These are phyloP conservation scores for Blastobotrys buckinghamii DNA, from an alignment of 1,139 yeast genomes.

Conservation along the genomic window DNA sequence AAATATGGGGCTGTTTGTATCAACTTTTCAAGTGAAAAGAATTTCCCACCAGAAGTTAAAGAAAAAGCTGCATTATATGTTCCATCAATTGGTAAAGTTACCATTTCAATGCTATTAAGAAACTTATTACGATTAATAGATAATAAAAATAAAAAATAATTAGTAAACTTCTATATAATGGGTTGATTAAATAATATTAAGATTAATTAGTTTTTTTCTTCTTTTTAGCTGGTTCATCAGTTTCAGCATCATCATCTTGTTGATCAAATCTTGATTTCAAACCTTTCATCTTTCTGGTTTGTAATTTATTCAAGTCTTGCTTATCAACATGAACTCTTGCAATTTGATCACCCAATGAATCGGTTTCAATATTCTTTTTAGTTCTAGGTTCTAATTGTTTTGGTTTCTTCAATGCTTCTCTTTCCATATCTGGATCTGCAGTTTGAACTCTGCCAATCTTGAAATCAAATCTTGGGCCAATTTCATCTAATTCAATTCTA, in stretches of 20 bases:
- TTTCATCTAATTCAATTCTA: slow-evolving; percentile 88
- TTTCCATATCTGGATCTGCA: slow-evolving; percentile 86
- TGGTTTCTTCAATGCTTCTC: slow-evolving; percentile 80
- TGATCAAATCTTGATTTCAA: slow-evolving; percentile 79
- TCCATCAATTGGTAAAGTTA: slow-evolving; percentile 93
- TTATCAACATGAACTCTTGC: slow-evolving; percentile 95
- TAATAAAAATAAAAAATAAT: slow-evolving; percentile 38
- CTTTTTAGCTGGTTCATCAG: slow-evolving; percentile 26
- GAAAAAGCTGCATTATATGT: slow-evolving; percentile 84
- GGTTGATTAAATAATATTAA: neutral
- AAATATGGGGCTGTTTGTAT: slow-evolving; percentile 86
- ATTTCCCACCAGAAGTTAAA: slow-evolving; percentile 75
- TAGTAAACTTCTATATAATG: neutral
- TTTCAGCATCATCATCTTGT: slow-evolving; percentile 47
- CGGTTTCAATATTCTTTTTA: slow-evolving; percentile 85
- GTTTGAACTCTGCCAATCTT: slow-evolving; percentile 79
- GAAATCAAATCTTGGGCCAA: slow-evolving; percentile 94
- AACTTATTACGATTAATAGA: slow-evolving; percentile 76
- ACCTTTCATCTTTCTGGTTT: slow-evolving; percentile 98
- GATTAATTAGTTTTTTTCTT: slow-evolving; percentile 16
- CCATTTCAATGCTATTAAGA: slow-evolving; percentile 88
- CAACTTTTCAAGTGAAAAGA: slow-evolving; percentile 84
- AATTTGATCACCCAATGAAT: slow-evolving; percentile 91
- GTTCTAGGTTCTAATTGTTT: slow-evolving; percentile 75
- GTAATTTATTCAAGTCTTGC: slow-evolving; percentile 85